These are phyloP conservation scores for Saturnispora gosingensis DNA, from an alignment of 805 yeast genomes.

Conservation along the genomic window DNA sequence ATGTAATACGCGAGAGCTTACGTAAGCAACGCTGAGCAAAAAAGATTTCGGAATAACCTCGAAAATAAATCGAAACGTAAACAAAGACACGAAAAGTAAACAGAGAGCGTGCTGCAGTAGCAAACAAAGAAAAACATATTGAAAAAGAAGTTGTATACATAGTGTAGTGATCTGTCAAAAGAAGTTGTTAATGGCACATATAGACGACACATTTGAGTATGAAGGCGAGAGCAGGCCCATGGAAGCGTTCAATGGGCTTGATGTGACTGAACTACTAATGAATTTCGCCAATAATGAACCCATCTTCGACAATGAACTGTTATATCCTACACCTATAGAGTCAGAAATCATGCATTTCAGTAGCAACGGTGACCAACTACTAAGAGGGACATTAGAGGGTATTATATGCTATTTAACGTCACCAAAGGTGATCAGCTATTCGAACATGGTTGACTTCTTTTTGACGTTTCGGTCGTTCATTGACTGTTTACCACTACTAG, in stretches of 20 bases:
- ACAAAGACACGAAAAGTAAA: conserved; percentile 1
- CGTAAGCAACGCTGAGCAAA: background rate
- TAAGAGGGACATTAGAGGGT: conserved; percentile 29
- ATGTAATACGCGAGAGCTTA: background rate
- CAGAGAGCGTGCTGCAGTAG: background rate
- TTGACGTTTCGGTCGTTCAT: conserved; percentile 71
- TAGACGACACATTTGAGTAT: conserved; percentile 2
- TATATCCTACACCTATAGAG: conserved; percentile 27
- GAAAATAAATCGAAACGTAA: background rate
- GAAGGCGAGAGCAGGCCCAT: background rate
- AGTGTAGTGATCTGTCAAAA: background rate
- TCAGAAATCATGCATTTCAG: conserved; percentile 24
- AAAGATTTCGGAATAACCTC: background rate
- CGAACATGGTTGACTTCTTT: conserved; percentile 75
- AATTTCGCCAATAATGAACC: conserved; percentile 28
- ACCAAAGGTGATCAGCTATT: conserved; percentile 68
- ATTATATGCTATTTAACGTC: conserved; percentile 57
- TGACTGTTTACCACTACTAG: conserved; percentile 47
- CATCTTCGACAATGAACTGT: conserved; percentile 25
- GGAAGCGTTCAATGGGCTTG: background rate
- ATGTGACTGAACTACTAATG: conserved; percentile 17
- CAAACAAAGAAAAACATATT: background rate
- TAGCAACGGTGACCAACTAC: conserved; percentile 10
- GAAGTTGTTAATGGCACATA: conserved; percentile 3
- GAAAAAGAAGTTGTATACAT: background rate